Evolutionary conservation across 2,329 filamentous ascomycete genomes (phyloP).

Genomic region (Nannizziopsis arthrosporioides): DNA sequence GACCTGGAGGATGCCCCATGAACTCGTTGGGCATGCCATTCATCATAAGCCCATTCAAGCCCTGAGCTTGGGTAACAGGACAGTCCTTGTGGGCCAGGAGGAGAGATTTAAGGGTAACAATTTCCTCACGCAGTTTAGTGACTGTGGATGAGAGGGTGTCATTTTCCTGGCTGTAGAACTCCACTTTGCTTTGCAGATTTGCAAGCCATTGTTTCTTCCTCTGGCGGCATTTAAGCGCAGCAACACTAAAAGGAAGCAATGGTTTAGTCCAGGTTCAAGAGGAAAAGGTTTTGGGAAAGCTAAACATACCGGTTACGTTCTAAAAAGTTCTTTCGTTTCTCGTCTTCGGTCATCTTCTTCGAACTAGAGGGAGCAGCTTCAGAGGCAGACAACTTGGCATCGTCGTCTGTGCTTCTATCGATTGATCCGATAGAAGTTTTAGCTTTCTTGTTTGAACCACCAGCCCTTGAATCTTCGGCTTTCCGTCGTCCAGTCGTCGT

Average conservation of each 20-base stretch:
- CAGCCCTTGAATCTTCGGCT: slow-evolving; percentile 55
- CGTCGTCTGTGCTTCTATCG: slow-evolving; percentile 51
- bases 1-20: slow-evolving; percentile 27
- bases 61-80: slow-evolving; percentile 79
- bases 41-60: slow-evolving; percentile 40
- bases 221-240: slow-evolving; percentile 91
- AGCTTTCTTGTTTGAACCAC: slow-evolving; percentile 60
- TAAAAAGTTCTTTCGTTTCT: slow-evolving; percentile 96
- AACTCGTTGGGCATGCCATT: slow-evolving; percentile 31
- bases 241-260: slow-evolving; percentile 51
- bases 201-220: slow-evolving; percentile 98
- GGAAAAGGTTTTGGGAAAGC: slow-evolving; percentile 16
- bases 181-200: slow-evolving; percentile 87
- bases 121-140: slow-evolving; percentile 74
- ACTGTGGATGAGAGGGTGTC: slow-evolving; percentile 77
- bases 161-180: slow-evolving; percentile 84
- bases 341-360: slow-evolving; percentile 93
- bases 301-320: slow-evolving; percentile 76
- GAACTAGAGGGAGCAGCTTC: slow-evolving; percentile 23
- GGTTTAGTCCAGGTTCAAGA: slow-evolving; percentile 20
- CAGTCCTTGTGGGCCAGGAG: slow-evolving; percentile 93
- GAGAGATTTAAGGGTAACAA: slow-evolving; percentile 87
- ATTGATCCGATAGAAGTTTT: slow-evolving; percentile 46
- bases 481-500: slow-evolving; percentile 62
- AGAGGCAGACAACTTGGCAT: slow-evolving; percentile 52